Percentiles rank a stretch among this genome's conserved stretches.
Conservation (phyloP, 2,329 filamentous ascomycete species). For the Corniculantispora saksenae region DNA sequence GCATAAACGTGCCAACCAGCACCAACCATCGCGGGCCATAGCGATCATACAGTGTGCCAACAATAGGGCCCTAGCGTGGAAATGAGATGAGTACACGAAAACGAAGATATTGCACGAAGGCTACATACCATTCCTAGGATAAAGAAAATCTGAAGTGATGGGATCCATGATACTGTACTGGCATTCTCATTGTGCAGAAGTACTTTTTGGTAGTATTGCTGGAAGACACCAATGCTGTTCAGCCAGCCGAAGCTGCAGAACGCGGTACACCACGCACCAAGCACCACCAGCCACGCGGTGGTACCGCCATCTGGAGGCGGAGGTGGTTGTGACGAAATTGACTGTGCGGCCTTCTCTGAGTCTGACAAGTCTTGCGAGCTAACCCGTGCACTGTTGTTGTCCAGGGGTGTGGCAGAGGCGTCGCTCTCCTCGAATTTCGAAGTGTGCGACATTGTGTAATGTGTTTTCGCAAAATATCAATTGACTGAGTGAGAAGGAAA, state of each 20-base stretch:
- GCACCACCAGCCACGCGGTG: conserved; percentile 40
- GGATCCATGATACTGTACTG: conserved; percentile 63
- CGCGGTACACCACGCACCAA: conserved; percentile 42
- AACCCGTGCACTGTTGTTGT: not conserved
- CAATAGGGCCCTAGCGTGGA: conserved; percentile 51
- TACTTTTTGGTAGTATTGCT: conserved; percentile 57
- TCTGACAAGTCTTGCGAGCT: conserved; percentile 5
- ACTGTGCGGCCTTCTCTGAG: conserved; percentile 6
- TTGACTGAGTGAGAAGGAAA: not conserved
- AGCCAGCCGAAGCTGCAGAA: conserved; percentile 45
- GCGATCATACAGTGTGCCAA: conserved; percentile 64
- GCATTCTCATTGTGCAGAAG: conserved; percentile 50
- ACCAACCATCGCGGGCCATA: conserved; percentile 61
- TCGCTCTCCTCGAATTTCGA: not conserved
- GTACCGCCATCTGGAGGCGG: conserved; percentile 32
- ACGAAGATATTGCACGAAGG: conserved; percentile 27
- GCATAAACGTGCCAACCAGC: conserved; percentile 51
- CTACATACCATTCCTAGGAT: conserved; percentile 49
- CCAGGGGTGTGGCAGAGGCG: not conserved
- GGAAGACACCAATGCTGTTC: conserved; percentile 52
- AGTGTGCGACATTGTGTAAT: not conserved
- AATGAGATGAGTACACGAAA: not conserved
- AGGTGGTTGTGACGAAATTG: not conserved
- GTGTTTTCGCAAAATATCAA: not conserved
- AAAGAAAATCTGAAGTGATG: conserved; percentile 56